Conservation (phyloP, 177 flowering plant species). For the Vitis hybrid region DNA sequence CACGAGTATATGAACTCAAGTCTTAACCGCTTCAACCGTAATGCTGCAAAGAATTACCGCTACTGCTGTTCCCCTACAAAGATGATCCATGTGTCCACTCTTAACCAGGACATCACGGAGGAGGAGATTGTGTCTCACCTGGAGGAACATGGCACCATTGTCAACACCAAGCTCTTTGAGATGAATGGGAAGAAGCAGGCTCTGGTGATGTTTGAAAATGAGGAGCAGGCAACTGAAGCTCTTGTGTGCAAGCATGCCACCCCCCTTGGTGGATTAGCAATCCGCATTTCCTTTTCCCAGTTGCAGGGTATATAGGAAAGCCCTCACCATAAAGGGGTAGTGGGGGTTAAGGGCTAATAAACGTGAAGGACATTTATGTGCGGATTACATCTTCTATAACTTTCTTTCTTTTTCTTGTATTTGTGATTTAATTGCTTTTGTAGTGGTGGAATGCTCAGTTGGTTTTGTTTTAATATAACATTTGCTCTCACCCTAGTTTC, state of each 20-base stretch:
- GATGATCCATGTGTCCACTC: slow-evolving; percentile 89
- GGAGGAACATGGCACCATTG: slow-evolving; percentile 84
- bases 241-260: slow-evolving; percentile 95
- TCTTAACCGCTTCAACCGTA: slow-evolving; percentile 94
- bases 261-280: slow-evolving; percentile 60
- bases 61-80: slow-evolving; percentile 98
- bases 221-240: slow-evolving; percentile 98
- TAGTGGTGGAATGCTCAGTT: slow-evolving; percentile 6
- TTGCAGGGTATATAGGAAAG: slow-evolving; percentile 55
- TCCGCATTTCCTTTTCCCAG: slow-evolving; percentile 95
- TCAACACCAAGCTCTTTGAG: slow-evolving; percentile 83
- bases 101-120: slow-evolving; percentile 80
- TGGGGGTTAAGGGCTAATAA: slow-evolving; percentile 8
- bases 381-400: slow-evolving; percentile 1
- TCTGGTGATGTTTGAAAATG: slow-evolving; percentile 77
- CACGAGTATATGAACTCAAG: slow-evolving; percentile 85
- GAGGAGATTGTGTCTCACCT: slow-evolving; percentile 73
- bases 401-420: slow-evolving; percentile 7
- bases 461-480: neutral
- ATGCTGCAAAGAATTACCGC: slow-evolving; percentile 93
- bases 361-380: slow-evolving; percentile 7
- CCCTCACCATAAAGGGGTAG: neutral
- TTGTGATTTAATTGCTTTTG: slow-evolving; percentile 9
- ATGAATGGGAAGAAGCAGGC: slow-evolving; percentile 97
- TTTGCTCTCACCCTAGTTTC: slow-evolving; percentile 4